These are phyloP conservation scores for Wickerhamiella cacticola DNA, from an alignment of 805 yeast species.

Conservation along the genomic window DNA sequence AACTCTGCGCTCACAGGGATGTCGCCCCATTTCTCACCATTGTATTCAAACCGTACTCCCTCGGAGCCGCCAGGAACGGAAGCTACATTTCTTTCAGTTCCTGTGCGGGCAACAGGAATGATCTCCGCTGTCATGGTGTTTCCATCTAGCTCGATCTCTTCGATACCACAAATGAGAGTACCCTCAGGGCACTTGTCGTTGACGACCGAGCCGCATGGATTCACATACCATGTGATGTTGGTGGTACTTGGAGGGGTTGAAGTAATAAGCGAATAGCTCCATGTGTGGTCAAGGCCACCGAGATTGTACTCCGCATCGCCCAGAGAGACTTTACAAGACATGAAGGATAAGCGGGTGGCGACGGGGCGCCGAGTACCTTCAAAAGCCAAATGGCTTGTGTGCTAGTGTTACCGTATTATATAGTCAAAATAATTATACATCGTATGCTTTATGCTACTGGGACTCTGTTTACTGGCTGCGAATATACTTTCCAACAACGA, in stretches of 20 bases:
- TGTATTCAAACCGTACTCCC: conserved; percentile 31
- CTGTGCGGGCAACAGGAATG: conserved; percentile 33
- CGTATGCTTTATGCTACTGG: conserved; percentile 1
- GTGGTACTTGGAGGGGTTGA: conserved; percentile 74
- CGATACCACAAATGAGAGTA: conserved; percentile 69
- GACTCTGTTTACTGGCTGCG: conserved; percentile 53
- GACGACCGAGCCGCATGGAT: conserved; percentile 49
- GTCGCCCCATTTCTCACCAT: conserved; percentile 62
- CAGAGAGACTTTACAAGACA: not conserved
- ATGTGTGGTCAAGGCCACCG: conserved; percentile 39
- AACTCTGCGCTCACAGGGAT: conserved; percentile 29
- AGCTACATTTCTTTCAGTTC: conserved; percentile 6
- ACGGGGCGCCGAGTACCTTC: no score
- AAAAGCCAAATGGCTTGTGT: no score
- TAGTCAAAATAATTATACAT: conserved; percentile 1
- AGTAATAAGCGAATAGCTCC: conserved; percentile 31
- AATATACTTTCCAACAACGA: conserved; percentile 92
- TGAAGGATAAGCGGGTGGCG: not conserved
- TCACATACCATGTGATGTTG: conserved; percentile 52
- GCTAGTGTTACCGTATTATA: no score
- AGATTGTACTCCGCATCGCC: conserved; percentile 29
- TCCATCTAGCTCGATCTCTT: conserved; percentile 42
- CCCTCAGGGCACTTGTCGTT: conserved; percentile 48
- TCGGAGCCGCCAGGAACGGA: conserved; percentile 16
- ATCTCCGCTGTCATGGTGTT: conserved; percentile 45